Percentiles rank a stretch among this genome's conserved stretches.
Conservation (phyloP, 805 yeast species). For the Helenozyma rhizophorensis region DNA sequence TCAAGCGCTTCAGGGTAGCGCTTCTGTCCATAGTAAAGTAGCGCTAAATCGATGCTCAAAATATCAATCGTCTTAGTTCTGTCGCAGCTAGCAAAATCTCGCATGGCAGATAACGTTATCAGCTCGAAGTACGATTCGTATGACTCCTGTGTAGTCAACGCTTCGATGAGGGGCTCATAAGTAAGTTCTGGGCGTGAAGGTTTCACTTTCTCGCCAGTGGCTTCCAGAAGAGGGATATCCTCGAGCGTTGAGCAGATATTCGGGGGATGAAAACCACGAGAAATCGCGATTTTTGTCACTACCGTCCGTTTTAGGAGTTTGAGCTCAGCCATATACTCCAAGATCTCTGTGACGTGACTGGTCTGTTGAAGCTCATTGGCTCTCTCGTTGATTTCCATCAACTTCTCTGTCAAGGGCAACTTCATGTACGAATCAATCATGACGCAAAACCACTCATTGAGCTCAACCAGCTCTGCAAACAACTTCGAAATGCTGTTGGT, state of each 20-base stretch:
- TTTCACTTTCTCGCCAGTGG: too few relatives aligned
- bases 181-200: too few relatives aligned
- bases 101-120: slow-evolving; percentile 54
- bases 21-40: slow-evolving; percentile 54
- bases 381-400: slow-evolving; percentile 20
- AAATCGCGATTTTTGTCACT: slow-evolving; percentile 8
- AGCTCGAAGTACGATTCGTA: slow-evolving; percentile 36
- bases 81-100: slow-evolving; percentile 45
- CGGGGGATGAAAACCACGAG: slow-evolving; percentile 8
- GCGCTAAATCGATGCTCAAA: slow-evolving; percentile 74
- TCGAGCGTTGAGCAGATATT: slow-evolving; percentile 20
- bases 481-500: slow-evolving; percentile 32
- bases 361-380: slow-evolving; percentile 11
- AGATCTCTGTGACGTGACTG: slow-evolving; percentile 18
- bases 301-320: slow-evolving; percentile 43
- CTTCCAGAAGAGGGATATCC: slow-evolving; percentile 7
- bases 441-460: slow-evolving; percentile 36
- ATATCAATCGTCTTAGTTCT: slow-evolving; percentile 67
- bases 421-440: slow-evolving; percentile 39
- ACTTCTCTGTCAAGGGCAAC: slow-evolving; percentile 18
- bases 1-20: slow-evolving; percentile 58
- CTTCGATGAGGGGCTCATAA: slow-evolving; percentile 13
- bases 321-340: slow-evolving; percentile 47
- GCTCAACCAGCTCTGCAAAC: slow-evolving; percentile 12
- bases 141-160: slow-evolving; percentile 13